Evolutionary conservation across 2,329 filamentous ascomycete genomes (phyloP).

Genomic region (Aspergillus phoenicis): DNA sequence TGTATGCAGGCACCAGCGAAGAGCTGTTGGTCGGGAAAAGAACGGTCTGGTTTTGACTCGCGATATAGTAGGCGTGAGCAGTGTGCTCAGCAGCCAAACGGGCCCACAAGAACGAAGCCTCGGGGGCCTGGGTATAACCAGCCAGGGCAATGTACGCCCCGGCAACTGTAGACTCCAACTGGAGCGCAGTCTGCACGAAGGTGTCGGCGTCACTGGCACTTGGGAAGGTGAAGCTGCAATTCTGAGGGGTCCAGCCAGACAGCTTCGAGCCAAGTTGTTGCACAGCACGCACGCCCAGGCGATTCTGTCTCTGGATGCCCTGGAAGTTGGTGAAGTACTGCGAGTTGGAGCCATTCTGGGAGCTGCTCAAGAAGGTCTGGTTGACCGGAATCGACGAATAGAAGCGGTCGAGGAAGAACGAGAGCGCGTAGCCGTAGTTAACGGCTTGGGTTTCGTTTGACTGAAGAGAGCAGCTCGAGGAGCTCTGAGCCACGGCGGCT

Average conservation of each 20-base stretch:
- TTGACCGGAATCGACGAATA: slow-evolving; percentile 27
- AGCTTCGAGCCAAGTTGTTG: slow-evolving; percentile 22
- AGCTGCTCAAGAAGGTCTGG: slow-evolving; percentile 25
- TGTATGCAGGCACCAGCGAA: slow-evolving; percentile 28
- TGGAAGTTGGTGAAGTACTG: slow-evolving; percentile 26
- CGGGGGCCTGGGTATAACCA: slow-evolving; percentile 32
- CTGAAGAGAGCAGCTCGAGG: slow-evolving; percentile 24
- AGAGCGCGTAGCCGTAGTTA: slow-evolving; percentile 28
- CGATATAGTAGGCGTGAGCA: slow-evolving; percentile 26
- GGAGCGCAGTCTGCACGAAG: slow-evolving; percentile 25
- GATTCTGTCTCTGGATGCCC: slow-evolving; percentile 29
- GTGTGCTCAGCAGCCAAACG: slow-evolving; percentile 33
- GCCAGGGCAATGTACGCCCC: slow-evolving; percentile 32
- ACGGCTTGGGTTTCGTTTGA: slow-evolving; percentile 26
- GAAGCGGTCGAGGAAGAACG: slow-evolving; percentile 28
- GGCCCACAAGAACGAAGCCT: slow-evolving; percentile 34
- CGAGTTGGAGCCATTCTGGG: slow-evolving; percentile 23
- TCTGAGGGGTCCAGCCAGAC: slow-evolving; percentile 22
- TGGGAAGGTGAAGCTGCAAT: slow-evolving; percentile 29
- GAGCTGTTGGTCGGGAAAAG: slow-evolving; percentile 26
- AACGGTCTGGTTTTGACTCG: slow-evolving; percentile 17
- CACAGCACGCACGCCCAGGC: slow-evolving; percentile 28
- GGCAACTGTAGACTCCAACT: slow-evolving; percentile 24
- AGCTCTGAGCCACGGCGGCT: slow-evolving; percentile 20
- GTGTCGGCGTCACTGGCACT: slow-evolving; percentile 15